phyloP scores from a whole-genome alignment of 1,284 basidiomycete genomes.

The Ganoderma lucidum region DNA sequence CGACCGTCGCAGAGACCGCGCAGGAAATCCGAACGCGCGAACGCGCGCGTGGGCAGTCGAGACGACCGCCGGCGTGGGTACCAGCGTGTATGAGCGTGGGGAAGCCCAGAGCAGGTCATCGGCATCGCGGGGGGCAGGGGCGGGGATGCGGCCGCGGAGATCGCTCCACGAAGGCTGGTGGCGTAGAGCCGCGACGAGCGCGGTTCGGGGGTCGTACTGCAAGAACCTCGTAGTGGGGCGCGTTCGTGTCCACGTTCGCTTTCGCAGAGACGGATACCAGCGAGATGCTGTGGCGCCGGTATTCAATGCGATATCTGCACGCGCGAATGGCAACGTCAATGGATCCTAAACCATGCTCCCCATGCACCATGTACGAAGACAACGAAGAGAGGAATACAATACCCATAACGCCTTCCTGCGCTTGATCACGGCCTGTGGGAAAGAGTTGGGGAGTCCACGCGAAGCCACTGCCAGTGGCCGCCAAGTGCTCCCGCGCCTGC shows the following conservation, averaged over 20 bases:
- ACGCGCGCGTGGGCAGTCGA: background rate
- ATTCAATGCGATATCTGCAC: background rate
- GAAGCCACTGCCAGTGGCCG: background rate
- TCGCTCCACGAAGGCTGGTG: background rate
- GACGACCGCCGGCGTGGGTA: background rate
- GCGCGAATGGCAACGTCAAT: background rate
- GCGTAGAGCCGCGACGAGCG: background rate
- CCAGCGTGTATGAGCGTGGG: constrained; percentile 1
- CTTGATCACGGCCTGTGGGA: background rate
- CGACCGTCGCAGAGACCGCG: constrained; percentile 1
- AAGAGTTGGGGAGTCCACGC: background rate
- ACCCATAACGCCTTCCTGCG: background rate
- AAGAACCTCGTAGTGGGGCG: background rate
- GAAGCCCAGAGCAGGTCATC: background rate
- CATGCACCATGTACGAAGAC: background rate
- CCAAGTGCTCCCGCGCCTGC: constrained; percentile 1
- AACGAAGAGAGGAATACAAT: background rate
- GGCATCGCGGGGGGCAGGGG: background rate
- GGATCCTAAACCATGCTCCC: background rate
- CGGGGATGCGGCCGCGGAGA: background rate
- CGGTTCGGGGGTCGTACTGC: background rate
- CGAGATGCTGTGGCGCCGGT: background rate
- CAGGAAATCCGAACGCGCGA: background rate
- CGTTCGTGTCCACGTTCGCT: background rate
- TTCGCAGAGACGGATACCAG: constrained; percentile 2